Base-by-base conservation (phyloP, 2,329 filamentous ascomycete species). In the Pseudogymnoascus sp. region DNA sequence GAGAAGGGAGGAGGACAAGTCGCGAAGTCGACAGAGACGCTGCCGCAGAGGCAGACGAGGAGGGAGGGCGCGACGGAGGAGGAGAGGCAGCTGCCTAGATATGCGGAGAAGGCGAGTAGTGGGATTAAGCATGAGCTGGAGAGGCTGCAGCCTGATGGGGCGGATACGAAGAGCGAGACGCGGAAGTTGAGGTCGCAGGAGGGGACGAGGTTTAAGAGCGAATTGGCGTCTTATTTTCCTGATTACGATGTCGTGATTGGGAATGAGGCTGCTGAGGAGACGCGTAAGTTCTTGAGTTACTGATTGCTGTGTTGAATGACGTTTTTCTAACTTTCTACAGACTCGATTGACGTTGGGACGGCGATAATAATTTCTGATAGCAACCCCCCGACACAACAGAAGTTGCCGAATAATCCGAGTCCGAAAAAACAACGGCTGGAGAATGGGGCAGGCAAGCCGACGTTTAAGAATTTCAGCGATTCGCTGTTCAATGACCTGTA, bases 161-260 rank as follows among this genome's bases (percentile, higher is more conserved):
- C 18, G 37, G 74, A 61, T 22, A 67, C 63, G 64, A 76, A 77
- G 67, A 78, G 85, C 63, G 86, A 89, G 67, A 88, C 84, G 73
- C 78, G 92, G 70, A 93, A 91, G 71, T 78, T 97, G 72, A 85
- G 93, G 65, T 96, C 91, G 59, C 89, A 95, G 70, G 91, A 96
- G 69, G 89, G 88, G 9, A 87, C 87, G 59, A 83, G 90, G 67
- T 87, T 92, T 76, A 96, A 95, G 80, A 97, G 92, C 75, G 92
- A 97, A 71, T 81, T 97, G 64, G 87, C 92, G 37, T 83, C 86
- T 57, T 97, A 96, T 76, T 97, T 97, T 71, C 86, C 89, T 59
- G 92, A 95, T 70, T 97, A 96, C 74, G 92, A 97, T 74, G 90
- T 96, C 72, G 84, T 97, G 67, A 91, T 97, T 75, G 92, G 90